Conservation (phyloP, 768 basidiomycete genomes). For the Trametes punicea region DNA sequence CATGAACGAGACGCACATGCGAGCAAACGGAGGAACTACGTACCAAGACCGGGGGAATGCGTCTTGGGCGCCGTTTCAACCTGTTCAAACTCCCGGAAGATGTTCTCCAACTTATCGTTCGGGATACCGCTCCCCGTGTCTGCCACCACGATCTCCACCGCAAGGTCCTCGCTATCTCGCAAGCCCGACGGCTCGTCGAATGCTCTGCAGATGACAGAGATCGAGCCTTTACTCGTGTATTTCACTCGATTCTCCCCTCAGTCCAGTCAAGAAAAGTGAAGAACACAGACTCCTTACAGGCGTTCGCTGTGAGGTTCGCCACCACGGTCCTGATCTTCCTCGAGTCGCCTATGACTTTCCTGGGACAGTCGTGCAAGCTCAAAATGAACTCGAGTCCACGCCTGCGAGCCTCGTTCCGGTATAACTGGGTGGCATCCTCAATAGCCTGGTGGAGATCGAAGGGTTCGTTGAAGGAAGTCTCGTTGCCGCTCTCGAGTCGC, state of each 20-base stretch:
- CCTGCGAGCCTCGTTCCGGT: constrained; percentile 62
- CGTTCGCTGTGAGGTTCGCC: constrained; percentile 75
- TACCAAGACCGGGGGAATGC: constrained; percentile 46
- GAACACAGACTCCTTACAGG: constrained; percentile 41
- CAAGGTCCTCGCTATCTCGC: constrained; percentile 42
- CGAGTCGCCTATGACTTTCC: constrained; percentile 64
- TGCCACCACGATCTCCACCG: constrained; percentile 65
- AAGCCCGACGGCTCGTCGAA: constrained; percentile 52
- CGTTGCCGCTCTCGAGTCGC: constrained; percentile 68
- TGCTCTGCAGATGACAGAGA: constrained; percentile 54
- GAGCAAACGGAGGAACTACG: constrained; percentile 2
- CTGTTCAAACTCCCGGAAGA: constrained; percentile 79
- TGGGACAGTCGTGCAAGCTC: constrained; percentile 51
- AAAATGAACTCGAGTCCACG: constrained; percentile 58
- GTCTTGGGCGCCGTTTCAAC: constrained; percentile 52
- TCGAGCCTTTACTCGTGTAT: constrained; percentile 59
- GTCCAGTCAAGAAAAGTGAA: not conserved
- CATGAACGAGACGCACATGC: not conserved
- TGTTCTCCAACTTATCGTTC: constrained; percentile 60
- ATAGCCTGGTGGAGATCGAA: constrained; percentile 64
- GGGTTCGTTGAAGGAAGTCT: constrained; percentile 73
- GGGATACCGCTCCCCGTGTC: constrained; percentile 77
- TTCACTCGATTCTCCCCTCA: constrained; percentile 46
- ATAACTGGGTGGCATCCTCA: constrained; percentile 57
- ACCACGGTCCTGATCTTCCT: constrained; percentile 75